phyloP scores from a whole-genome alignment of 1,284 basidiomycete genomes.

The Mycena citricolor region DNA sequence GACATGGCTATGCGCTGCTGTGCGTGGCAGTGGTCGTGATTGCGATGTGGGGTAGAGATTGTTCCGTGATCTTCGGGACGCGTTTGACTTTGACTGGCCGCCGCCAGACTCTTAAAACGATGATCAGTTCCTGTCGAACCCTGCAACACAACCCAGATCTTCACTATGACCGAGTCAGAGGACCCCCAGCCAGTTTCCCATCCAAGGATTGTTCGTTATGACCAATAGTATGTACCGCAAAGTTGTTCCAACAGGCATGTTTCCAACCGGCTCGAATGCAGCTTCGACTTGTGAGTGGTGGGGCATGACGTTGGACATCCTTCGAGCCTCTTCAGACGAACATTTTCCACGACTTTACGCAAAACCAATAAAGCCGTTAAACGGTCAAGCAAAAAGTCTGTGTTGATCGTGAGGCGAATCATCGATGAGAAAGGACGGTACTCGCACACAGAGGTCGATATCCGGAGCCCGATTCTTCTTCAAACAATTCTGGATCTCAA shows the following conservation, averaged over 20 bases:
- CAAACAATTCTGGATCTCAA: constrained; percentile 26
- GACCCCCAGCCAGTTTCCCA: neutral
- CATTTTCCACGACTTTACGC: constrained; percentile 20
- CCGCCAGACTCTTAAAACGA: too few species aligned
- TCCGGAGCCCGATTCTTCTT: constrained; percentile 25
- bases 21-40: too few species aligned
- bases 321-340: constrained; percentile 17
- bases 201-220: constrained; percentile 25
- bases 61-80: too few species aligned
- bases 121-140: too few species aligned
- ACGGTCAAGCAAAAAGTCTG: constrained; percentile 23
- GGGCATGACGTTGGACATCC: neutral
- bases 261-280: too few species aligned
- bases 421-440: constrained; percentile 26
- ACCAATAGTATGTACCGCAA: constrained; percentile 24
- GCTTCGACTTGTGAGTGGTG: constrained; percentile 16
- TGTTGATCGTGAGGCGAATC: constrained; percentile 25
- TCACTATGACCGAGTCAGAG: too few species aligned
- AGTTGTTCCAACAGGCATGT: neutral
- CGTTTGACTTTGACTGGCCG: too few species aligned
- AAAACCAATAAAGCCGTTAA: constrained; percentile 27
- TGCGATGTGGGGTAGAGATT: too few species aligned
- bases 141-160: too few species aligned
- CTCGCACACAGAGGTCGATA: constrained; percentile 23
- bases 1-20: too few species aligned